Evolutionary conservation across 495 filamentous ascomycete genomes (phyloP), one percentile per base, ranked within the genome.

Genomic region (Lineolata rhizophorae): DNA sequence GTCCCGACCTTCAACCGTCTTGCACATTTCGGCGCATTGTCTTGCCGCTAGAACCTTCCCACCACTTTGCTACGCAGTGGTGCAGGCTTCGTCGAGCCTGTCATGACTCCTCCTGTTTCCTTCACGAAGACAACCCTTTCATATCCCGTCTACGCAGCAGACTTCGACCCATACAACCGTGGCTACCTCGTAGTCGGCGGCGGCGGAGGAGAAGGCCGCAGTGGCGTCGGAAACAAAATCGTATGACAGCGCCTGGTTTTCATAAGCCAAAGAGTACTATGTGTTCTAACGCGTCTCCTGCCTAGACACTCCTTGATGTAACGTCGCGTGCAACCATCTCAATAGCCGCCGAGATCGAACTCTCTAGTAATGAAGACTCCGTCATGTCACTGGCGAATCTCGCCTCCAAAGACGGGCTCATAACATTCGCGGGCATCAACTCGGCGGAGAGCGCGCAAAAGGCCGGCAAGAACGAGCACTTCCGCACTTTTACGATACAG

Each of bases 191-290:
- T 92, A 5, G 80, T 93, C n/a, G 85, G 72, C 21, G 85, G 87
- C 18, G 87, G 87, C 30, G 85, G 85, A 37, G 85, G 85, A 13
- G 72, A 82, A 45, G 70, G 75, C 24, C 69, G 72, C 35, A 87
- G 65, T 45, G 87, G 84, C 29, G 80, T 94, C 20, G 68, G 70
- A 18, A 97, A 94, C 53, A 85, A 84, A 54, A 82, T 95, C 49
- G 79, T 75, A 49, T 57, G 67, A 15, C 6, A 11, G 19, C 32
- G 37, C 30, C 34, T 35, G 8, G 10, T 11, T 8, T 8, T 15
- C 28, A 8, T 8, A 6, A 9, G 15, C 9, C 6, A 8, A 16
- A 8, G 9, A 11, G 28, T 10, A 20, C 18, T 26, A n/a, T 32
- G 14, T 32, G 11, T 32, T 9, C 8, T 30, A 30, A 9, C 14